Base-by-base conservation (phyloP, 2,329 filamentous ascomycete species). In the Colletotrichum tofieldiae region DNA sequence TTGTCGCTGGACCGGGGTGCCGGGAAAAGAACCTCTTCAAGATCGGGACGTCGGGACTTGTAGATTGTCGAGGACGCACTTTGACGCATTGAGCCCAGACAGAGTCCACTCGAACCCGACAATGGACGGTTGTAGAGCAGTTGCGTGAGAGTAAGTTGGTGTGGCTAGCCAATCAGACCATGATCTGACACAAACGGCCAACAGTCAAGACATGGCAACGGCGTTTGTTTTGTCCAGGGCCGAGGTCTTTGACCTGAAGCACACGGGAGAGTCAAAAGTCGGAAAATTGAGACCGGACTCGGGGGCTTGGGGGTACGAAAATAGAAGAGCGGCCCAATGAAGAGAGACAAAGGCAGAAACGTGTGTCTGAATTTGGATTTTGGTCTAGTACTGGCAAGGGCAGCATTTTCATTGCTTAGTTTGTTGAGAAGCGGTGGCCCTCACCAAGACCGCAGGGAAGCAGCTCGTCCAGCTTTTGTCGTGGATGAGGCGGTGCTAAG, bases 21-120 rank as follows among this genome's bases (percentile, higher is more conserved):
- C 59, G 59, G 69, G 65, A 23, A 65, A 72, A 55, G 52, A 45
- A 41, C 69, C 45, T 69, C 65, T 69, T 65, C 43, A 65, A 72
- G 65, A 72, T 72, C 65, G 69, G 69, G 52, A 58, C 43, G 54
- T 65, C 69, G 69, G 69, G 60, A 49, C 59, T 59, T 54, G 45
- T 45, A 72, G 69, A 72, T 72, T 64, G 65, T 72, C 69, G 69
- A 69, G 58, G 69, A 60, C 45, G 69, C 59, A 64, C 59, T 72
- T 64, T 65, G 61, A 72, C 59, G 69, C 69, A 72, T 71, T 39
- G 16, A 54, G 69, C 65, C 43, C 65, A 68, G 51, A 26, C 45
- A 41, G 20, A 71, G 59, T 41, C 59, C 69, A 72, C 69, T 29
- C 29, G 32, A 47, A 60, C 59, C 59, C 65, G 65, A 64, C 47